phyloP scores from a whole-genome alignment of 2,329 filamentous ascomycete species.

The Aspergillus fumigatiaffinis region DNA sequence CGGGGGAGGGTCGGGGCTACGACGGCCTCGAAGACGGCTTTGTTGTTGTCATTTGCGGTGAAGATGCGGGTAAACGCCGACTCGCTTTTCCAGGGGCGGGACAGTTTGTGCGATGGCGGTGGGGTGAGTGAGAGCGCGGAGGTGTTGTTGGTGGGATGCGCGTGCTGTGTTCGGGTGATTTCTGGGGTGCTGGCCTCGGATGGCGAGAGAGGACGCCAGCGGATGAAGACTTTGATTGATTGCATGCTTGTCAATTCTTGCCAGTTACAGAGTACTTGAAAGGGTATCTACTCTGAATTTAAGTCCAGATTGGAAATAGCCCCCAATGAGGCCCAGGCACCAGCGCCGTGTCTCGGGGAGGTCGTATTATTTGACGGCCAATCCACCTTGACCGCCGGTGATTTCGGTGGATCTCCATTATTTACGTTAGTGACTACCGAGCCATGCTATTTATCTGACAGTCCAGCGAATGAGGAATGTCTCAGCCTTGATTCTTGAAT shows the following conservation, averaged over 20 bases:
- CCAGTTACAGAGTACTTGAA: too few relatives aligned
- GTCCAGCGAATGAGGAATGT: too few relatives aligned
- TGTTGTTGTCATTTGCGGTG: slow-evolving; percentile 18
- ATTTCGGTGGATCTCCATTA: too few relatives aligned
- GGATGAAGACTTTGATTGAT: background rate
- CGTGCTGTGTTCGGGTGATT: background rate
- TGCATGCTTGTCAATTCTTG: too few relatives aligned
- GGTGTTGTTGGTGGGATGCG: background rate
- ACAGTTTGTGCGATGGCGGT: background rate
- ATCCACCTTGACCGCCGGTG: too few relatives aligned
- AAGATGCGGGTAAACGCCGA: slow-evolving; percentile 21
- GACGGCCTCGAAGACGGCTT: slow-evolving; percentile 26
- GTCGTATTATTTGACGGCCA: background rate
- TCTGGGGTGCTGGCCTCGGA: background rate
- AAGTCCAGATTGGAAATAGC: too few relatives aligned
- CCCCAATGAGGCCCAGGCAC: background rate
- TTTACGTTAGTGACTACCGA: too few relatives aligned
- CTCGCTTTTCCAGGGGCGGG: slow-evolving; percentile 23
- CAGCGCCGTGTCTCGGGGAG: background rate
- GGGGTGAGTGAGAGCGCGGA: background rate
- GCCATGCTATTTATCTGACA: too few relatives aligned
- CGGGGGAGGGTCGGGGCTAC: slow-evolving; percentile 32
- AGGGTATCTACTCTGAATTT: too few relatives aligned
- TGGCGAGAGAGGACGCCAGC: slow-evolving; percentile 2
- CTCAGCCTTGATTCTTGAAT: too few relatives aligned